phyloP scores from a whole-genome alignment of 1,139 yeast species.

The Saccharomyces pastorianus region DNA sequence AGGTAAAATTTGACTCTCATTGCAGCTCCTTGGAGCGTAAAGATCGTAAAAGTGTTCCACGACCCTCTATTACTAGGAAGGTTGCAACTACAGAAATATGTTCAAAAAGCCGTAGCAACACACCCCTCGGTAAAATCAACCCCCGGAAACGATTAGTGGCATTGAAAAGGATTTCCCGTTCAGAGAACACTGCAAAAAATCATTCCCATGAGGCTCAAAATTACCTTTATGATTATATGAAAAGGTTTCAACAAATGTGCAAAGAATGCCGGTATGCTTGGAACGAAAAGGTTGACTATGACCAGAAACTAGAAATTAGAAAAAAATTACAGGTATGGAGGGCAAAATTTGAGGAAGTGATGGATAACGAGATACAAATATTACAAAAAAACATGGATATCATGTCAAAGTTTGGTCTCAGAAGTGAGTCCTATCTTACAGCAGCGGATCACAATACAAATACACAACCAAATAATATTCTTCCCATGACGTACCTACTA shows the following conservation, averaged over 20 bases:
- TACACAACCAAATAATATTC: conserved; percentile 1
- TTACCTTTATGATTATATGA: conserved; percentile 6
- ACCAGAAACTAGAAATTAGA: conserved; percentile 14
- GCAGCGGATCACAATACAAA: not conserved
- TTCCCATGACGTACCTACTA: not conserved
- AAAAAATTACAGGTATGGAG: conserved; percentile 11
- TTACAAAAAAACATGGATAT: conserved; percentile 10
- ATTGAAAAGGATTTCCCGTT: not conserved
- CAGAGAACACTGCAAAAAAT: not conserved
- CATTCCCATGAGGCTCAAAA: not conserved
- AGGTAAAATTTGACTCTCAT: conserved; percentile 12
- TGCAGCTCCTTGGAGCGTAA: conserved; percentile 5
- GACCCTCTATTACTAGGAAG: not conserved
- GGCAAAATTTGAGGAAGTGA: conserved; percentile 9
- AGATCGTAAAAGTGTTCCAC: not conserved
- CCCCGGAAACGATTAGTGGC: not conserved
- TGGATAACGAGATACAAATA: conserved; percentile 11
- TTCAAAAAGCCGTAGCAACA: not conserved
- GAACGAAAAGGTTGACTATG: conserved; percentile 16
- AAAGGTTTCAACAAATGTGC: conserved; percentile 21
- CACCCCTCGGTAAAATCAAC: not conserved
- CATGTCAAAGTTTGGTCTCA: not conserved
- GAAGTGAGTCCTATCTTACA: not conserved
- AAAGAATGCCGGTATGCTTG: conserved; percentile 20
- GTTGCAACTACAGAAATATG: not conserved